A percentile compares a stretch with the other conserved stretches of the same genome.
phyloP scores from a whole-genome alignment of 495 filamentous ascomycete species.

The Penicillium silybi region DNA sequence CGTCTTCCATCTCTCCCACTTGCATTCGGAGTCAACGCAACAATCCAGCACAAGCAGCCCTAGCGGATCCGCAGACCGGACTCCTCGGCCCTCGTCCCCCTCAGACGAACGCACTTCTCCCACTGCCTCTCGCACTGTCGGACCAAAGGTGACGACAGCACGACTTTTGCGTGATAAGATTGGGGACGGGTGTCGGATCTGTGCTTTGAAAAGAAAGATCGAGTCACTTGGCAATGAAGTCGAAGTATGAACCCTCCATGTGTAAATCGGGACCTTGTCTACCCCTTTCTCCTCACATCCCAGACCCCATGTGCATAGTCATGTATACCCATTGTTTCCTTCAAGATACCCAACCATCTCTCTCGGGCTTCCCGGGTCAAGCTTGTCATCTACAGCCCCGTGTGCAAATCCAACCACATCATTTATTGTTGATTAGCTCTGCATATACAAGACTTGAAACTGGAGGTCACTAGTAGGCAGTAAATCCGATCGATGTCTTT shows the following conservation, averaged over 20 bases:
- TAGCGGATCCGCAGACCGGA: slow-evolving; percentile 20
- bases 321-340: slow-evolving; percentile 20
- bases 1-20: slow-evolving; percentile 81
- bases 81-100: slow-evolving; percentile 29
- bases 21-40: slow-evolving; percentile 49
- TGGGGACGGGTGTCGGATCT: slow-evolving; percentile 66
- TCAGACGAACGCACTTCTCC: slow-evolving; percentile 12
- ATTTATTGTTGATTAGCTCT: background rate
- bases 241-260: slow-evolving; percentile 10
- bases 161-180: slow-evolving; percentile 70
- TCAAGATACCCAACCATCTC: slow-evolving; percentile 28
- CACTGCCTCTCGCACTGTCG: slow-evolving; percentile 57
- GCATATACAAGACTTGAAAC: background rate
- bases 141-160: slow-evolving; percentile 86
- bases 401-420: background rate
- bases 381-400: background rate
- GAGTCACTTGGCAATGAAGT: slow-evolving; percentile 30
- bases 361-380: background rate
- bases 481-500: background rate
- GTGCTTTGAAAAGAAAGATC: slow-evolving; percentile 42
- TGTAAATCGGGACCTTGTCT: background rate
- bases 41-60: slow-evolving; percentile 13
- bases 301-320: slow-evolving; percentile 7
- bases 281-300: slow-evolving; percentile 1
- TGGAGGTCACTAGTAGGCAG: background rate